Evolutionary conservation across 2,329 filamentous ascomycete species (phyloP).

Genomic region (Cladosporium sp.): DNA sequence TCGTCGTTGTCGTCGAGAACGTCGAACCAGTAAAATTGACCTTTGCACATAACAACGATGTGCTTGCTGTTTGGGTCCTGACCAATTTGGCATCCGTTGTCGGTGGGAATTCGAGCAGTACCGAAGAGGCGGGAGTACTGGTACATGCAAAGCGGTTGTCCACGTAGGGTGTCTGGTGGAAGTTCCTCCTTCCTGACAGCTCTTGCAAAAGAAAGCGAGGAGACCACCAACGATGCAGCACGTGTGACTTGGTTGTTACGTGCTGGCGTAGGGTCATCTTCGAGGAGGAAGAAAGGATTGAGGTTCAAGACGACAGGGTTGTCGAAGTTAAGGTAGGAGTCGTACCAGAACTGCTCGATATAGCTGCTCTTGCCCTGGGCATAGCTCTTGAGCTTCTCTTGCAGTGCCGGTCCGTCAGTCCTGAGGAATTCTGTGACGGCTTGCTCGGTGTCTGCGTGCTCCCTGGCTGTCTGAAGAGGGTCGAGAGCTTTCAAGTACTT

Average conservation of each 20-base stretch:
- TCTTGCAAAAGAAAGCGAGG: conserved; percentile 84
- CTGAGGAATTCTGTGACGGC: conserved; percentile 81
- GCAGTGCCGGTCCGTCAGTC: conserved; percentile 75
- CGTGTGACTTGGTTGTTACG: conserved; percentile 95
- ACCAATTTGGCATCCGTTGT: conserved; percentile 91
- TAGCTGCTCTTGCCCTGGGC: conserved; percentile 89
- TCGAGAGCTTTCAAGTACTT: conserved; percentile 76
- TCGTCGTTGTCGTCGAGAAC: conserved; percentile 92
- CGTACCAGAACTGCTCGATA: conserved; percentile 99
- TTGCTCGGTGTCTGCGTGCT: conserved; percentile 76
- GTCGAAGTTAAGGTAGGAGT: conserved; percentile 96
- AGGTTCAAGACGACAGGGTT: conserved; percentile 96
- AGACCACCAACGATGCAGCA: conserved; percentile 86
- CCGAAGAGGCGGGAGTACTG: conserved; percentile 95
- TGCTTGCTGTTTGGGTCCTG: conserved; percentile 93
- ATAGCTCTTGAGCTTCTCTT: conserved; percentile 87
- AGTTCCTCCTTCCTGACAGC: conserved; percentile 91
- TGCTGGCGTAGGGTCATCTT: conserved; percentile 94
- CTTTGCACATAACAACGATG: conserved; percentile 86
- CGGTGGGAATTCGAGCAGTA: conserved; percentile 88
- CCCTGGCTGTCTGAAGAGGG: conserved; percentile 74
- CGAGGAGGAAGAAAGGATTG: conserved; percentile 95
- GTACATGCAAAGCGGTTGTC: conserved; percentile 92
- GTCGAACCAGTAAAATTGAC: conserved; percentile 99
- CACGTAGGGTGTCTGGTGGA: conserved; percentile 79